A percentile compares a stretch with the other conserved stretches of the same genome.
Evolutionary conservation across 768 basidiomycete genomes (phyloP).

Genomic region (Lepiota subincarnata): DNA sequence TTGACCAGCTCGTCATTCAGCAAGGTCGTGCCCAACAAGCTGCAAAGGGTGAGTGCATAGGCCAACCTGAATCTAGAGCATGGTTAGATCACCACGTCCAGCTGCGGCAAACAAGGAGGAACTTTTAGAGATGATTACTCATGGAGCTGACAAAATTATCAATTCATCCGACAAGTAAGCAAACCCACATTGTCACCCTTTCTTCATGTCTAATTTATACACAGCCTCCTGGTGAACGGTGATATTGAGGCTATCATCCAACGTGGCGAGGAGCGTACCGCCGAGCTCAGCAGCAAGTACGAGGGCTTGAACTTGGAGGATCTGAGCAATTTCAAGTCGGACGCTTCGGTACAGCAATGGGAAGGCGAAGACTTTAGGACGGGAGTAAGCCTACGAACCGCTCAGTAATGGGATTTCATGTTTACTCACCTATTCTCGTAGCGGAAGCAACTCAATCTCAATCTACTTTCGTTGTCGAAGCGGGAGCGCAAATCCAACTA

Average conservation of each 20-base stretch:
- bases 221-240: conserved; percentile 71
- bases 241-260: conserved; percentile 95
- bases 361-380: conserved; percentile 90
- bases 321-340: conserved; percentile 94
- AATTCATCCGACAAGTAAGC: conserved; percentile 71
- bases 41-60: conserved; percentile 57
- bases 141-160: conserved; percentile 96
- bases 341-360: conserved; percentile 89
- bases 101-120: conserved; percentile 95
- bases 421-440: conserved; percentile 23
- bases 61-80: neutral
- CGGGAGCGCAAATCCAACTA: conserved; percentile 93
- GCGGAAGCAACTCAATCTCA: conserved; percentile 69
- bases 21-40: conserved; percentile 82
- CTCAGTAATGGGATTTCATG: neutral
- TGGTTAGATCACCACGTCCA: conserved; percentile 21
- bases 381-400: conserved; percentile 43
- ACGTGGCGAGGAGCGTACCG: conserved; percentile 86
- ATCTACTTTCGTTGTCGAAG: conserved; percentile 84
- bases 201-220: neutral
- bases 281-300: conserved; percentile 86
- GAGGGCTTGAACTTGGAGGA: conserved; percentile 92
- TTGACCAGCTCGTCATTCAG: conserved; percentile 96
- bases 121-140: conserved; percentile 95
- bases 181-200: conserved; percentile 20